Evolutionary conservation across 179 eudicot genomes (phyloP), one percentile per base, ranked within the genome.

Genomic region (Spergularia azorica): DNA sequence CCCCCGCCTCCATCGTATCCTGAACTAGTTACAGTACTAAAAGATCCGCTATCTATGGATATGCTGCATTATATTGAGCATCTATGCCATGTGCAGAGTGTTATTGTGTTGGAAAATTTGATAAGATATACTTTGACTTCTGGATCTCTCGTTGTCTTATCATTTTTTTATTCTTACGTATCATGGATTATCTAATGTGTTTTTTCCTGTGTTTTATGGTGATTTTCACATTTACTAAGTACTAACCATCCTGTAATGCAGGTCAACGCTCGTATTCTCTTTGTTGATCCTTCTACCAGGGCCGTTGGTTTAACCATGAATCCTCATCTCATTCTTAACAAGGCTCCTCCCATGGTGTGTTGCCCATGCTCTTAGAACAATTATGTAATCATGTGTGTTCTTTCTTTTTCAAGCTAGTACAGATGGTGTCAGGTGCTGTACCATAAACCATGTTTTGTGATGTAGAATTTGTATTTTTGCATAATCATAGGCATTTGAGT

Each of bases 271-370:
- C 95, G 99, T 69, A 88, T 95, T 79, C 88, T 95, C 74, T 95
- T 95, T 76, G 81, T 95, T 75, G 99, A 95, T 84, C 99, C 98
- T 54, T 87, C 92, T 76, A 91, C 94, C 21, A 91, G 99, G 82
- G 99, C 99, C 73, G 85, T 95, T 64, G 98, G 99, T 56, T 81
- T 95, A 82, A 95, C 99, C 46, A 81, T 95, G 87, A 95, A 94
- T 86, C 94, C 97, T 80, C 87, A 93, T 79, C 97, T 95, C 73
- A 88, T 95, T 65, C 83, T 83, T 38, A 87, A 95, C 90, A 91
- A 89, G 77, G 92, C 96, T 76, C 97, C 99, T 59, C 90, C 89
- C 38, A 72, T 85, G 79, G 99, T 95, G 82, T 87, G 98, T 88
- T 72, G 41, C 15, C 54, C 70, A 60, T 71, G 73, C 67, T 74